These are phyloP conservation scores for Sclerotiophoma versabilis DNA, from an alignment of 2,329 filamentous ascomycete species.

Conservation along the genomic window DNA sequence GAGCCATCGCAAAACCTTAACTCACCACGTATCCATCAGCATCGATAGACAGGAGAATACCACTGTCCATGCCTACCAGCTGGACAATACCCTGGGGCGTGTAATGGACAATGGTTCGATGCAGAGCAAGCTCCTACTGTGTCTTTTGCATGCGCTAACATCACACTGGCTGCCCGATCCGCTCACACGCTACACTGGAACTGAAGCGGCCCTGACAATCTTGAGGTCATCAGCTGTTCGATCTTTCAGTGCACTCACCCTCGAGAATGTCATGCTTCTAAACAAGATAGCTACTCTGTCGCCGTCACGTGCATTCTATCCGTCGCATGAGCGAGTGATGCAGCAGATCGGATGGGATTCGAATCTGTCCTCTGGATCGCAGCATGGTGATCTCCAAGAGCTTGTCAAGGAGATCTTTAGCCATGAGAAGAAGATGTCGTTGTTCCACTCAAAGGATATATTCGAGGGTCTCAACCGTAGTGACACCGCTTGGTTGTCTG, in stretches of 20 bases:
- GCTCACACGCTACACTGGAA: slow-evolving; percentile 60
- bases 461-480: slow-evolving; percentile 8
- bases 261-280: slow-evolving; percentile 29
- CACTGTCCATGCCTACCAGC: slow-evolving; percentile 53
- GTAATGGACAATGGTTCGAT: slow-evolving; percentile 60
- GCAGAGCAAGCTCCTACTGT: slow-evolving; percentile 60
- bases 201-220: slow-evolving; percentile 61
- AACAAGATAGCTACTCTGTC: slow-evolving; percentile 40
- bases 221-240: slow-evolving; percentile 52
- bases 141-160: slow-evolving; percentile 63
- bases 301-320: slow-evolving; percentile 55
- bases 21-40: slow-evolving; percentile 19
- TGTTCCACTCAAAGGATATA: slow-evolving; percentile 22
- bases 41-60: slow-evolving; percentile 22
- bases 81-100: slow-evolving; percentile 60
- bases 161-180: slow-evolving; percentile 60
- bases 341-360: slow-evolving; percentile 55
- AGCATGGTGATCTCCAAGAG: slow-evolving; percentile 32
- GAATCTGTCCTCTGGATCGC: slow-evolving; percentile 47
- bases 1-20: background rate
- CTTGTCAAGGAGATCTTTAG: slow-evolving; percentile 34
- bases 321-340: slow-evolving; percentile 49
- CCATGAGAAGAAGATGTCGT: slow-evolving; percentile 22
- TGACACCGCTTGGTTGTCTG: background rate
- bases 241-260: slow-evolving; percentile 55